A percentile compares a stretch with the other conserved stretches of the same genome.
These are phyloP conservation scores for Alternaria gansuensis DNA, from an alignment of 2,329 filamentous ascomycete species.

Conservation along the genomic window DNA sequence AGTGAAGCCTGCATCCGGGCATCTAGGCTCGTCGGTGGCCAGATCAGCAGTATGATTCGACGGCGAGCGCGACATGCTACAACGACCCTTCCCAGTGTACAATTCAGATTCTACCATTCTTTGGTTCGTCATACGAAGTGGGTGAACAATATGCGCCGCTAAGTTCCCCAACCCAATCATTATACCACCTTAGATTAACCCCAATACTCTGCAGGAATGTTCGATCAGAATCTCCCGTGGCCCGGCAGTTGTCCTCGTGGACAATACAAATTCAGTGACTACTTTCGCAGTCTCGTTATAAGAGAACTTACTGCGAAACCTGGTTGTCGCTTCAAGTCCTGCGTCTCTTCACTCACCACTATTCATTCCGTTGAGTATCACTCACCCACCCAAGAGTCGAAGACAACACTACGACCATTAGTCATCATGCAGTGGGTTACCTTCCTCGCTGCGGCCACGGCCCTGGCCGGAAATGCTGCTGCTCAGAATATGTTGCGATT, in stretches of 20 bases:
- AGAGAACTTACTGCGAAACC: slow-evolving; percentile 35
- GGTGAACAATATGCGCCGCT: slow-evolving; percentile 30
- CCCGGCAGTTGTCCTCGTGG: slow-evolving; percentile 40
- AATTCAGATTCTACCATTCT: slow-evolving; percentile 23
- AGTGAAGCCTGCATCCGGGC: slow-evolving; percentile 24
- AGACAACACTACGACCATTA: slow-evolving; percentile 1
- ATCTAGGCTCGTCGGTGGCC: slow-evolving; percentile 12
- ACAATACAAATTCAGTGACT: slow-evolving; percentile 10
- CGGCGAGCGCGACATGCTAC: slow-evolving; percentile 26
- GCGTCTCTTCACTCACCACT: slow-evolving; percentile 30
- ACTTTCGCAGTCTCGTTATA: slow-evolving; percentile 39
- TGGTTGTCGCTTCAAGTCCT: slow-evolving; percentile 22
- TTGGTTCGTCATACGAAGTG: slow-evolving; percentile 27
- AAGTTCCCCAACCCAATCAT: slow-evolving; percentile 38
- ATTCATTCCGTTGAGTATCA: slow-evolving; percentile 3
- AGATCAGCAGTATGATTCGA: slow-evolving; percentile 19
- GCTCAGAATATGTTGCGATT: slow-evolving; percentile 48
- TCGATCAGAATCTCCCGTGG: slow-evolving; percentile 34
- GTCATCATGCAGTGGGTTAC: slow-evolving; percentile 45
- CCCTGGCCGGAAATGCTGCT: slow-evolving; percentile 36
- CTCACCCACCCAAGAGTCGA: background rate
- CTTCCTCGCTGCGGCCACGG: slow-evolving; percentile 33
- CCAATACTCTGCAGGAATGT: slow-evolving; percentile 37
- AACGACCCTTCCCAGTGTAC: slow-evolving; percentile 15
- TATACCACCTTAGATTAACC: slow-evolving; percentile 41